These are phyloP conservation scores for Amborella trichopoda DNA, from an alignment of 164 flowering plant species.

Conservation along the genomic window DNA sequence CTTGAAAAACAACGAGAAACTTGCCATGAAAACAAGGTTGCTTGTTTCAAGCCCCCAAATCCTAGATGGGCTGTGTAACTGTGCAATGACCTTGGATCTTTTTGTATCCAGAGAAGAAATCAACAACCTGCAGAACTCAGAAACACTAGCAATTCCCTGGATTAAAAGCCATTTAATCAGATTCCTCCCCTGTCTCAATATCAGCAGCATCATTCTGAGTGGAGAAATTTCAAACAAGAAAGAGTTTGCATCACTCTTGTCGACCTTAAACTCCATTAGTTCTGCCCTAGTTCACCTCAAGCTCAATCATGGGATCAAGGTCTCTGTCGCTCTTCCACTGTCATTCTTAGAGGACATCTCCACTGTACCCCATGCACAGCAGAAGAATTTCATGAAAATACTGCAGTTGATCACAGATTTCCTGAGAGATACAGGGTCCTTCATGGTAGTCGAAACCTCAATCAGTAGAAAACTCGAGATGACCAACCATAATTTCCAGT, in stretches of 20 bases:
- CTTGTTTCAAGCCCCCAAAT: slow-evolving; percentile 14
- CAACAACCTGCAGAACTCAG: slow-evolving; percentile 7
- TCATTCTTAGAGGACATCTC: slow-evolving; percentile 18
- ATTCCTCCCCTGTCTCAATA: slow-evolving; percentile 15
- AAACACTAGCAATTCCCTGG: slow-evolving; percentile 19
- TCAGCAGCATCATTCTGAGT: slow-evolving; percentile 19
- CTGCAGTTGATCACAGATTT: slow-evolving; percentile 13
- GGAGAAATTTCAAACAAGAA: slow-evolving; percentile 1
- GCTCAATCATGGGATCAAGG: slow-evolving; percentile 17
- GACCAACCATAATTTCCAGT: too few species aligned
- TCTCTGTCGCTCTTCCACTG: slow-evolving; percentile 22
- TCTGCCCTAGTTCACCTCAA: slow-evolving; percentile 16
- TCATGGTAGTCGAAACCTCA: slow-evolving; percentile 17
- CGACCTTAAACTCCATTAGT: slow-evolving; percentile 24
- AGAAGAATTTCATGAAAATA: slow-evolving; percentile 7
- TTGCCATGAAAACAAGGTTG: slow-evolving; percentile 20
- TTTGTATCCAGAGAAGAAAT: slow-evolving; percentile 14
- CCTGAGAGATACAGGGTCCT: slow-evolving; percentile 20
- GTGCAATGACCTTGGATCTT: slow-evolving; percentile 28
- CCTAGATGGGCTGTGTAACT: slow-evolving; percentile 12
- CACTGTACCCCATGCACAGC: too few species aligned
- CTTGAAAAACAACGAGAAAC: slow-evolving; percentile 18
- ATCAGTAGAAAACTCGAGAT: slow-evolving; percentile 15
- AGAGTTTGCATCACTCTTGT: slow-evolving; percentile 12
- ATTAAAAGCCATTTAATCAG: slow-evolving; percentile 14